These are phyloP conservation scores for Coleophoma crateriformis DNA, from an alignment of 2,329 filamentous ascomycete species.

Conservation along the genomic window DNA sequence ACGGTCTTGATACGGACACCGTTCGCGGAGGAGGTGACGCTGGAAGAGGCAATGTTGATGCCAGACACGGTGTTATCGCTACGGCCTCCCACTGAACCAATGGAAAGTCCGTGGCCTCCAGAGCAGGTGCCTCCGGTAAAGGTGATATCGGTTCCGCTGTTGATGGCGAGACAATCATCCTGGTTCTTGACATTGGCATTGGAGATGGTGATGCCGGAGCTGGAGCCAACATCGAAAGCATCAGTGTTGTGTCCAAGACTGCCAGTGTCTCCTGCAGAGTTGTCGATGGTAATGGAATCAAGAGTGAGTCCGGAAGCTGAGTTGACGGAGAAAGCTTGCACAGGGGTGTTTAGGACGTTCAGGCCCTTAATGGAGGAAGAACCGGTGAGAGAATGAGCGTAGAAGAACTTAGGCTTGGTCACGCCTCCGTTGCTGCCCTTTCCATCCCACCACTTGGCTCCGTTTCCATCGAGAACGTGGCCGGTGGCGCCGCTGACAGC, in stretches of 20 bases:
- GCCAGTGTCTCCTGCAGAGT: constrained; percentile 10
- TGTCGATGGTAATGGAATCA: constrained; percentile 49
- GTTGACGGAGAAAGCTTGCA: constrained; percentile 43
- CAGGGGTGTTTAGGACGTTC: constrained; percentile 45
- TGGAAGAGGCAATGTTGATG: constrained; percentile 20
- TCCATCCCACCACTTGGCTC: constrained; percentile 54
- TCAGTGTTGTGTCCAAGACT: constrained; percentile 41
- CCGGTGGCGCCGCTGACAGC: constrained; percentile 46
- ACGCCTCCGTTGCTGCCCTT: constrained; percentile 50
- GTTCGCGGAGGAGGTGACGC: constrained; percentile 20
- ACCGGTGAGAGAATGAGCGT: not conserved
- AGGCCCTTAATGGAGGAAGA: constrained; percentile 27
- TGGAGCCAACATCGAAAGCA: constrained; percentile 41
- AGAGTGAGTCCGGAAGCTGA: constrained; percentile 44
- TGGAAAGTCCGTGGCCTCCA: constrained; percentile 19
- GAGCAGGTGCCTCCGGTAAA: constrained; percentile 13
- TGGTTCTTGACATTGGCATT: constrained; percentile 47
- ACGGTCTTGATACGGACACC: constrained; percentile 32
- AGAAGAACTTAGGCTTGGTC: constrained; percentile 4
- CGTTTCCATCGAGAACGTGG: constrained; percentile 48
- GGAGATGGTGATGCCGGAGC: constrained; percentile 39
- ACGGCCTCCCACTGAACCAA: constrained; percentile 23
- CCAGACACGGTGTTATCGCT: constrained; percentile 21
- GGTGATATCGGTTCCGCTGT: constrained; percentile 35
- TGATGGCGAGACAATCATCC: constrained; percentile 52